Conservation (phyloP, 768 basidiomycete species). For the Chalciporus sphaerocephalus region DNA sequence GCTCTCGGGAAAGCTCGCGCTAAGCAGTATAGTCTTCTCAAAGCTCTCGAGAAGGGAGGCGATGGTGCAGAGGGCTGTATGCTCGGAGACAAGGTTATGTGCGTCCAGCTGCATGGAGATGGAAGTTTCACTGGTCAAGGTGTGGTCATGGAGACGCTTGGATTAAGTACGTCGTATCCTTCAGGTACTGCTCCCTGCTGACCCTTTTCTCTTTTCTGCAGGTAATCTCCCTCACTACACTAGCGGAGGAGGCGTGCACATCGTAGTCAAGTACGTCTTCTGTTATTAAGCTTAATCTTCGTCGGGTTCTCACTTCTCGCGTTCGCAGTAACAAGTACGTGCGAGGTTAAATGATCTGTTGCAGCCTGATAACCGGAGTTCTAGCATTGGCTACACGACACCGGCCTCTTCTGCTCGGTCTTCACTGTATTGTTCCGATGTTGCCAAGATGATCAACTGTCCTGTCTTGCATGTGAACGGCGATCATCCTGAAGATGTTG, state of each 20-base stretch:
- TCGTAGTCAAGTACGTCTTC: conserved; percentile 79
- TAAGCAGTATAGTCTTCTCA: conserved; percentile 81
- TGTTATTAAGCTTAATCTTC: neutral
- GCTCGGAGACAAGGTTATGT: conserved; percentile 57
- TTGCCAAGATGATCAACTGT: conserved; percentile 86
- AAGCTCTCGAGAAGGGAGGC: conserved; percentile 44
- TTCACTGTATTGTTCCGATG: conserved; percentile 81
- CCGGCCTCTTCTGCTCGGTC: conserved; percentile 81
- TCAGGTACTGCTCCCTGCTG: neutral
- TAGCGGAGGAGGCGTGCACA: conserved; percentile 83
- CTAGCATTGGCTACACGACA: conserved; percentile 88
- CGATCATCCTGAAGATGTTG: conserved; percentile 88
- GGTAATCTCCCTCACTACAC: conserved; percentile 89
- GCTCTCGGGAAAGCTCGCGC: conserved; percentile 88
- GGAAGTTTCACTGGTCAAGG: conserved; percentile 91
- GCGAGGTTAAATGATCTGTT: neutral
- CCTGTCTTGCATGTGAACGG: conserved; percentile 91
- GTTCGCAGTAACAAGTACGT: conserved; percentile 53
- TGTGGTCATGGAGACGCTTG: conserved; percentile 82
- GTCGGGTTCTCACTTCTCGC: neutral
- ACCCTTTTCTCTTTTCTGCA: conserved; percentile 24
- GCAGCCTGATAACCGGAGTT: conserved; percentile 3
- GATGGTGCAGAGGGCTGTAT: conserved; percentile 22
- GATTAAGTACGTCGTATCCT: conserved; percentile 55
- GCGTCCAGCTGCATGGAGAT: conserved; percentile 88